Evolutionary conservation across 1,284 basidiomycete species (phyloP).

Genomic region (Hymenochaete sp.): DNA sequence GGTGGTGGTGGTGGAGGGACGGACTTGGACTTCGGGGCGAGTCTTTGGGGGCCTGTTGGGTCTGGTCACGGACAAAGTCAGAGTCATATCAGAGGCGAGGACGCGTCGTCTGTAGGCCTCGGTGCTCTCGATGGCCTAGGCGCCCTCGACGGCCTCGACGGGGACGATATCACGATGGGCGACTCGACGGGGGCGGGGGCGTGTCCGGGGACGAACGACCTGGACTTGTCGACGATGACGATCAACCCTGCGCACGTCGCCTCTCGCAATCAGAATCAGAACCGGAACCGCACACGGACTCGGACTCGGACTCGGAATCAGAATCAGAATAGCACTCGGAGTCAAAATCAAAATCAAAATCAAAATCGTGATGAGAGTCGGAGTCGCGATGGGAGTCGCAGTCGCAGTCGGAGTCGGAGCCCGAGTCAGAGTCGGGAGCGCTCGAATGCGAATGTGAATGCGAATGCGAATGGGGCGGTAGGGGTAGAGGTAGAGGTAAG

Average conservation of each 20-base stretch:
- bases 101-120: too few relatives aligned
- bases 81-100: too few relatives aligned
- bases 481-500: too few relatives aligned
- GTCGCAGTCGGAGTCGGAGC: background rate
- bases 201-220: too few relatives aligned
- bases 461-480: too few relatives aligned
- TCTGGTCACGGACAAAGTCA: too few relatives aligned
- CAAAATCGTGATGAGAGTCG: background rate
- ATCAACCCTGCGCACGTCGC: too few relatives aligned
- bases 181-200: slow-evolving; percentile 31
- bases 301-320: background rate
- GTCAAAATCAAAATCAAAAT: background rate
- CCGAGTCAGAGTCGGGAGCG: background rate
- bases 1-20: slow-evolving; percentile 19
- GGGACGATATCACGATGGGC: slow-evolving; percentile 30
- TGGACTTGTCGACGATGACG: slow-evolving; percentile 6
- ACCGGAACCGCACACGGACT: background rate
- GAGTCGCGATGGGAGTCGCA: background rate
- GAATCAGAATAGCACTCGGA: background rate
- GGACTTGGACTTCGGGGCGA: too few relatives aligned
- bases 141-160: too few relatives aligned
- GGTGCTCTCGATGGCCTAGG: too few relatives aligned
- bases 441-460: background rate
- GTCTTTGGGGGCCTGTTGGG: background rate
- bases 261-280: background rate